Evolutionary conservation across 75 land plant genomes (phyloP), one percentile per base, ranked within the genome.

Genomic region (Chamaecyparis obtusa): DNA sequence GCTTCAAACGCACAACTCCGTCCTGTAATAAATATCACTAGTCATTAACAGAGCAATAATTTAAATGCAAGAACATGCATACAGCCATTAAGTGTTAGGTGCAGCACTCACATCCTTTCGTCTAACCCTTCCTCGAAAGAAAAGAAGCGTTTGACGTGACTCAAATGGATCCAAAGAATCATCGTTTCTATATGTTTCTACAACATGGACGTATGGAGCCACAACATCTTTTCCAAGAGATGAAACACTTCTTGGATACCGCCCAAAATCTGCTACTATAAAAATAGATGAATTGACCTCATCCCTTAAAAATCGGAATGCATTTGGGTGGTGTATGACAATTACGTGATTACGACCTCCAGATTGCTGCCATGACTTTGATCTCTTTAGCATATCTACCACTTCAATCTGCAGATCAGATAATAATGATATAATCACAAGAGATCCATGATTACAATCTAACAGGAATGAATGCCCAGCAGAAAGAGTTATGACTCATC

Each of bases 241-340:
- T 15, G 99, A 91, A 27, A 93, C 85, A 80, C 51, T 86, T 83
- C 83, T 89, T 41, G 94, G 92, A 37, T 87, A 89, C 36, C 98
- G 94, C 9, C 95, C 98, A 90, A 98, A 96, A 91, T 98, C 99
- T 13, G 94, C 95, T 87, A 96, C 94, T 84, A 98, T 83, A 87
- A 95, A 92, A 75, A 98, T 93, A 15, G 99, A 95, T 51, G 95
- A 86, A 87, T 94, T 98, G 84, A 96, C 78, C 86, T 88, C 54
- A 27, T 95, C 89, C 81, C 96, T 90, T 37, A 90, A 87, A 88
- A 94, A 96, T 87, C 99, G 90, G 90, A 97, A 96, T 56, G 99
- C 99, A 91, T 97, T 97, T 37, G 99, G 99, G 85, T 97, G 99
- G 79, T 95, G 95, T 86, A 96, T 86, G 41, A 95, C 98, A 79